These are phyloP conservation scores for Phytophthora capsici DNA, from an alignment of 352 stramenopile genomes.

Conservation along the genomic window DNA sequence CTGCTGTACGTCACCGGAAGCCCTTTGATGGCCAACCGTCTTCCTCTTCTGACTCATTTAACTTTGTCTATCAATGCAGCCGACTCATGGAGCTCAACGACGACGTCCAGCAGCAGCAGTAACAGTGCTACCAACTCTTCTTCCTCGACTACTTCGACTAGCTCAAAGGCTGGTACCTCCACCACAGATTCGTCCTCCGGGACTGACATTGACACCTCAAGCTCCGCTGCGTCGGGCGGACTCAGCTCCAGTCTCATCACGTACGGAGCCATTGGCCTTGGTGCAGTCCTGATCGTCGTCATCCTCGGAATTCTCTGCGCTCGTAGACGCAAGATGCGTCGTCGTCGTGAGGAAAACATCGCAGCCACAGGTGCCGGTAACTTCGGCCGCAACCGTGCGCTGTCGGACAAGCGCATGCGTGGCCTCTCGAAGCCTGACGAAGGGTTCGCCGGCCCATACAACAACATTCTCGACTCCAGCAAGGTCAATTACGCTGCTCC, in stretches of 20 bases:
- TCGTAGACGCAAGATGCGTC: conserved; percentile 49
- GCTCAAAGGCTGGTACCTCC: conserved; percentile 10
- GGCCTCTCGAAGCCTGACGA: conserved; percentile 55
- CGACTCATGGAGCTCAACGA: conserved; percentile 37
- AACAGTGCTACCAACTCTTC: conserved; percentile 9
- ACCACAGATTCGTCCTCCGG: conserved; percentile 11
- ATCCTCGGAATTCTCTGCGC: conserved; percentile 58
- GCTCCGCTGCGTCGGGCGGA: conserved; percentile 10
- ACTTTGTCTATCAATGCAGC: conserved; percentile 19
- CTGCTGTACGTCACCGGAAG: conserved; percentile 57
- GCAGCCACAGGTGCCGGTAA: conserved; percentile 21
- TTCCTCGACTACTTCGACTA: conserved; percentile 5
- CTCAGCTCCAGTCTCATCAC: conserved; percentile 44
- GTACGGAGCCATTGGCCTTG: conserved; percentile 62
- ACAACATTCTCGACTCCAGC: conserved; percentile 58
- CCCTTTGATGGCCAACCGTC: neutral
- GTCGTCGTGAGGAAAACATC: conserved; percentile 28
- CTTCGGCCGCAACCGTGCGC: conserved; percentile 22
- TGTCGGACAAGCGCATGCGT: conserved; percentile 51
- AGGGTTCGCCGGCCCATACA: conserved; percentile 49
- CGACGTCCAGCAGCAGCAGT: conserved; percentile 12
- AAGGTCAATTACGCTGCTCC: conserved; percentile 42
- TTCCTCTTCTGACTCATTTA: too few relatives aligned
- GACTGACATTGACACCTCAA: conserved; percentile 25
- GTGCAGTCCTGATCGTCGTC: conserved; percentile 55